Conservation (phyloP, 2,329 filamentous ascomycete species). For the Xylariaceae sp. region DNA sequence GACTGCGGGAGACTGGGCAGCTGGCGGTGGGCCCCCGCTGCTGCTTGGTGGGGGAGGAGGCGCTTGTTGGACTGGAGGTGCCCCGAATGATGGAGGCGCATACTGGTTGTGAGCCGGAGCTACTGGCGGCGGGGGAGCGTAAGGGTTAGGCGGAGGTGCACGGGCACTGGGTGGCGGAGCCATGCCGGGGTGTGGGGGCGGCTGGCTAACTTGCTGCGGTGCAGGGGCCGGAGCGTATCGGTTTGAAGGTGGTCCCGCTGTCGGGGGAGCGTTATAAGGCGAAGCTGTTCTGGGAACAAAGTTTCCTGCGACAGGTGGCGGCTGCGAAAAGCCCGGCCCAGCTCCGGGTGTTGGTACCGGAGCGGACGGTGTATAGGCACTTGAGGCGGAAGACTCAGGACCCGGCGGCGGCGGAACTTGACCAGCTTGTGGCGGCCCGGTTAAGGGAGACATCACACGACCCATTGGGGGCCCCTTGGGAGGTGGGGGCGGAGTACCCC, state of each 20-base stretch:
- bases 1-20: constrained; percentile 37
- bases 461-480: constrained; percentile 71
- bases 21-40: constrained; percentile 35
- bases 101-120: constrained; percentile 51
- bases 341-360: constrained; percentile 35
- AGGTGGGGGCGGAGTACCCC: constrained; percentile 68
- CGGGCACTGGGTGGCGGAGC: constrained; percentile 36
- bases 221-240: constrained; percentile 68
- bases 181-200: constrained; percentile 32
- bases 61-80: constrained; percentile 37
- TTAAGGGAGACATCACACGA: constrained; percentile 67
- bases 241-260: constrained; percentile 62
- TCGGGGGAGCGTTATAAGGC: constrained; percentile 78
- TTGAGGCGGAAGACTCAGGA: constrained; percentile 53
- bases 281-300: constrained; percentile 67
- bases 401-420: constrained; percentile 42
- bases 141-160: constrained; percentile 42
- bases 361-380: constrained; percentile 60
- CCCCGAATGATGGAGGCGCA: constrained; percentile 51
- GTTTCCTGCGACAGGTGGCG: constrained; percentile 45
- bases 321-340: constrained; percentile 26
- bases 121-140: constrained; percentile 45
- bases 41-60: constrained; percentile 41
- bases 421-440: constrained; percentile 48
- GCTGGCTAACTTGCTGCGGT: constrained; percentile 46